Evolutionary conservation across 306 rosid species (phyloP).

Genomic region (Quillaja saponaria): DNA sequence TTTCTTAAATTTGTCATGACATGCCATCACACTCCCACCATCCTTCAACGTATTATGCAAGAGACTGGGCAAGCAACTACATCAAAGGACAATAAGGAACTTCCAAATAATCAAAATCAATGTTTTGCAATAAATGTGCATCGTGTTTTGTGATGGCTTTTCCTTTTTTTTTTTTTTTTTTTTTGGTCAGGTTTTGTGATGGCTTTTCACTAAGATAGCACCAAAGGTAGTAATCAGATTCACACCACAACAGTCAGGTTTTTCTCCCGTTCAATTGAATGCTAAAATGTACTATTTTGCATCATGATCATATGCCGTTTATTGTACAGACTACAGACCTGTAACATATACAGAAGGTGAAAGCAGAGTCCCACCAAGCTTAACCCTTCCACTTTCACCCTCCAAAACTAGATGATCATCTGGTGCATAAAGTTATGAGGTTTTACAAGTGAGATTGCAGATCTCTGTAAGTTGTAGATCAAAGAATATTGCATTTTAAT

Average conservation of each 20-base stretch:
- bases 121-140: background rate
- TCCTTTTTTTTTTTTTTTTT: too few relatives aligned
- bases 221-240: too few relatives aligned
- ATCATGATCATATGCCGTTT: background rate
- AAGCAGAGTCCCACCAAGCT: conserved; percentile 66
- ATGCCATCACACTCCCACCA: background rate
- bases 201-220: too few relatives aligned
- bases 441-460: conserved; percentile 65
- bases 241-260: too few relatives aligned
- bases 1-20: too few relatives aligned
- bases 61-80: background rate
- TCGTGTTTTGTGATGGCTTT: too few relatives aligned
- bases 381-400: conserved; percentile 94
- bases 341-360: conserved; percentile 75
- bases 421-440: conserved; percentile 70
- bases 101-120: conserved; percentile 20
- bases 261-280: background rate
- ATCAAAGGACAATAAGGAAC: conserved; percentile 1
- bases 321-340: conserved; percentile 45
- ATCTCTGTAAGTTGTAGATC: conserved; percentile 50
- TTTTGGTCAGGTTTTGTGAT: too few relatives aligned
- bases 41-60: background rate
- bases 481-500: conserved; percentile 23
- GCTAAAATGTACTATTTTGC: background rate
- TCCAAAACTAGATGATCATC: conserved; percentile 84